These are phyloP conservation scores for Pseudonitzschia delicatissima DNA, from an alignment of 108 stramenopile species.

Conservation along the genomic window DNA sequence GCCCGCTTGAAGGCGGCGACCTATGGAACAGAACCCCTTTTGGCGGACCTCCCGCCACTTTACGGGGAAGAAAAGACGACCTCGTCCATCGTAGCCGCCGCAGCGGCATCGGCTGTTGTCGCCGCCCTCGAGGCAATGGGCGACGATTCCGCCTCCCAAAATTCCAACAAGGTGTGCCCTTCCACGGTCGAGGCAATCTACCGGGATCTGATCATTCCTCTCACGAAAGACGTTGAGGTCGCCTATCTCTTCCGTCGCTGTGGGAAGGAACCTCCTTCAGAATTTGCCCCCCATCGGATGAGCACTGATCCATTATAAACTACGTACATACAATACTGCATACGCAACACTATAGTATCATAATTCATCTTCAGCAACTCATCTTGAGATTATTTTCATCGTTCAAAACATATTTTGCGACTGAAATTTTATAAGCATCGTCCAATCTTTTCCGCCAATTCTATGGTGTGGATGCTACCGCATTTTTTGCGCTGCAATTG, in stretches of 20 bases:
- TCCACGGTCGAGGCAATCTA: slow-evolving; percentile 89
- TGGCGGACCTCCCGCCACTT: slow-evolving; percentile 47
- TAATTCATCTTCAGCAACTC: too few relatives aligned
- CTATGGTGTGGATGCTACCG: too few relatives aligned
- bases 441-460: too few relatives aligned
- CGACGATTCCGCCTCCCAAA: slow-evolving; percentile 8
- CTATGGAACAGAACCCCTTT: slow-evolving; percentile 89
- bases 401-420: too few relatives aligned
- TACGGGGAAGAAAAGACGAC: slow-evolving; percentile 29
- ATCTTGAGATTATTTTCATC: too few relatives aligned
- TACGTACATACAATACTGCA: too few relatives aligned
- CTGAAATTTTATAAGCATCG: too few relatives aligned
- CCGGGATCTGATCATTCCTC: slow-evolving; percentile 92
- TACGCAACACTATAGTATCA: too few relatives aligned
- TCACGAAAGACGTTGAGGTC: slow-evolving; percentile 98
- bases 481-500: too few relatives aligned
- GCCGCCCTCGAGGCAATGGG: slow-evolving; percentile 68
- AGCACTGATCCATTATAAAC: slow-evolving; percentile 34
- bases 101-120: slow-evolving; percentile 74
- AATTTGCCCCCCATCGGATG: slow-evolving; percentile 78
- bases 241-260: slow-evolving; percentile 93
- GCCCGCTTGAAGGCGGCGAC: slow-evolving; percentile 90
- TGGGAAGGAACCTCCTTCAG: slow-evolving; percentile 63
- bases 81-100: slow-evolving; percentile 54
- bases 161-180: slow-evolving; percentile 83